A percentile compares a stretch with the other conserved stretches of the same genome.
phyloP scores from a whole-genome alignment of 2,329 filamentous ascomycete genomes.

The Didymella arachidicola region DNA sequence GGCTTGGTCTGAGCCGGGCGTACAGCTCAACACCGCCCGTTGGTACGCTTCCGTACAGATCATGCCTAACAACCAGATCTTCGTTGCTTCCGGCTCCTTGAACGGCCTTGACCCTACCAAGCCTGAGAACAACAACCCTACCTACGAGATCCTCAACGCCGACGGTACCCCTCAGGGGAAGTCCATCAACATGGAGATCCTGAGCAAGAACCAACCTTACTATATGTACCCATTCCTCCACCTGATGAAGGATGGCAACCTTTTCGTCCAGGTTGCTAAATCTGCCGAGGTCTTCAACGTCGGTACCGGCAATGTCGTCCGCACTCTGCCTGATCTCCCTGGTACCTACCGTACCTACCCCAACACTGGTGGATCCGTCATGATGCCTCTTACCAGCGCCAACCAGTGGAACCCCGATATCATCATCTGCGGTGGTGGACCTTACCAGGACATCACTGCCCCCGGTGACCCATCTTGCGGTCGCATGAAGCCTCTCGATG shows the following conservation, averaged over 20 bases:
- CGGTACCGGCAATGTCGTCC: conserved; percentile 54
- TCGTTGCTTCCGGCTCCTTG: conserved; percentile 67
- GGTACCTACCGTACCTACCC: conserved; percentile 67
- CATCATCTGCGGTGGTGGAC: conserved; percentile 66
- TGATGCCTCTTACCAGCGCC: conserved; percentile 62
- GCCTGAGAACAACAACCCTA: conserved; percentile 68
- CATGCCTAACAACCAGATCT: conserved; percentile 64
- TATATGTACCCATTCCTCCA: conserved; percentile 72
- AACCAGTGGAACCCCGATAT: conserved; percentile 63
- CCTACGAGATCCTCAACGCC: conserved; percentile 65
- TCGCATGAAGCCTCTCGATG: conserved; percentile 61
- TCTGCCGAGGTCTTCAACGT: conserved; percentile 65
- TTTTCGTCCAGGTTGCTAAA: conserved; percentile 66
- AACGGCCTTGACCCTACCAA: conserved; percentile 65
- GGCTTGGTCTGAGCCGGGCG: conserved; percentile 64
- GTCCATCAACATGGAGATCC: conserved; percentile 61
- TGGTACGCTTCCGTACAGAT: conserved; percentile 70
- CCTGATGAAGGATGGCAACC: conserved; percentile 62
- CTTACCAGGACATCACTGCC: conserved; percentile 66
- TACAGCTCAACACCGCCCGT: conserved; percentile 61
- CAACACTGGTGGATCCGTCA: conserved; percentile 66
- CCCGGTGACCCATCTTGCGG: conserved; percentile 68
- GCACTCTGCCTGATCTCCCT: conserved; percentile 60
- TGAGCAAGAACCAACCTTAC: conserved; percentile 66
- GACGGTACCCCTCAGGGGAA: conserved; percentile 58